A percentile compares a stretch with the other conserved stretches of the same genome.
Evolutionary conservation across 2,329 filamentous ascomycete species (phyloP).

Genomic region (Colletotrichum tamarilloi): DNA sequence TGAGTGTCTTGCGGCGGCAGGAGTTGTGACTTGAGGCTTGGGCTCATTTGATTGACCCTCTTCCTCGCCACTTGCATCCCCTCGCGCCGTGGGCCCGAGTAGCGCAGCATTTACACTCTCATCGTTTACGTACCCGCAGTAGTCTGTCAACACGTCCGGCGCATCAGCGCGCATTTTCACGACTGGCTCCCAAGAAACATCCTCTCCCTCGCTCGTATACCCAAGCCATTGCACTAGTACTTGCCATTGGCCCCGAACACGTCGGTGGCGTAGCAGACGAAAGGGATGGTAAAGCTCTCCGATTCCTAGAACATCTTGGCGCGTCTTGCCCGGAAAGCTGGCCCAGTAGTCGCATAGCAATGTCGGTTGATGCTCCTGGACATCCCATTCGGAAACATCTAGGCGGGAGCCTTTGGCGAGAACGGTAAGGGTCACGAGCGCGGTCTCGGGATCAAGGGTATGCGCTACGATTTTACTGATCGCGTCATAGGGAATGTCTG

Average conservation of each 20-base stretch:
- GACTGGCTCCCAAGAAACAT: slow-evolving; percentile 30
- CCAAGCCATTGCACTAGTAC: slow-evolving; percentile 30
- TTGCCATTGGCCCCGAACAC: slow-evolving; percentile 31
- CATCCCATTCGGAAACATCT: slow-evolving; percentile 28
- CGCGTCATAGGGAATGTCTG: slow-evolving; percentile 26
- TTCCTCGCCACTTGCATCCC: not conserved
- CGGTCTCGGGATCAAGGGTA: slow-evolving; percentile 15
- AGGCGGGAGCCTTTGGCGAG: slow-evolving; percentile 4
- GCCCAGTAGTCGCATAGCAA: slow-evolving; percentile 26
- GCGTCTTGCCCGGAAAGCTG: slow-evolving; percentile 21
- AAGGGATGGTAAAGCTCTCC: slow-evolving; percentile 32
- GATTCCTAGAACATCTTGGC: slow-evolving; percentile 26
- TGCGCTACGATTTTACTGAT: slow-evolving; percentile 25
- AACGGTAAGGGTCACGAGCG: slow-evolving; percentile 25
- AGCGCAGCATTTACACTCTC: slow-evolving; percentile 21
- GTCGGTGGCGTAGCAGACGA: slow-evolving; percentile 21
- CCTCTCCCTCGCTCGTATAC: slow-evolving; percentile 22
- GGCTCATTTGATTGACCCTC: not conserved
- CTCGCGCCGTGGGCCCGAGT: not conserved
- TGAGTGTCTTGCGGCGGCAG: not conserved
- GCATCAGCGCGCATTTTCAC: slow-evolving; percentile 22
- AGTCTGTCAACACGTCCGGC: slow-evolving; percentile 20
- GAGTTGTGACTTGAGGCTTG: slow-evolving; percentile 3
- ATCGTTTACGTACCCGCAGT: slow-evolving; percentile 17
- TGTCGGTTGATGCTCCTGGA: slow-evolving; percentile 22